Evolutionary conservation across 139 green algal genomes (phyloP).

Genomic region (Diplosphaera chodatii): DNA sequence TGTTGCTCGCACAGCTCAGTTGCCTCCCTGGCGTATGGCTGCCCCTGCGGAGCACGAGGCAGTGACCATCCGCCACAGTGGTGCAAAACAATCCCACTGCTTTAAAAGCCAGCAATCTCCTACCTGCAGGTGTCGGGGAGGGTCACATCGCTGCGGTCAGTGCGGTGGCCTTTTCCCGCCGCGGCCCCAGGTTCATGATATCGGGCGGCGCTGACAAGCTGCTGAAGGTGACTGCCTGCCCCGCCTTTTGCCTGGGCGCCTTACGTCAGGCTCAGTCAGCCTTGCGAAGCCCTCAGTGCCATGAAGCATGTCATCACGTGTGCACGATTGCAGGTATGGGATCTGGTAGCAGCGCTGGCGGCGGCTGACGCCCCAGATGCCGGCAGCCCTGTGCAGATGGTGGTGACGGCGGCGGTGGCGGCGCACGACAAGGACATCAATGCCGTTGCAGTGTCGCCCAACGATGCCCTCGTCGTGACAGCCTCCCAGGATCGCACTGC

Average conservation of each 20-base stretch:
- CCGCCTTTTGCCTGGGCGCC: no score
- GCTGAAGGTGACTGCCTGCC: conserved; percentile 60
- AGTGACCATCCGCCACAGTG: no score
- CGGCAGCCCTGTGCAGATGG: conserved; percentile 24
- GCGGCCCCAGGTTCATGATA: conserved; percentile 47
- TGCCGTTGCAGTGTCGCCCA: conserved; percentile 68
- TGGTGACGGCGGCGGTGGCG: conserved; percentile 60
- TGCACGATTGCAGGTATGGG: conserved; percentile 62
- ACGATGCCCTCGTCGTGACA: conserved; percentile 56
- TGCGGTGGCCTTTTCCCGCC: conserved; percentile 65
- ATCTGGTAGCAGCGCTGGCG: conserved; percentile 21
- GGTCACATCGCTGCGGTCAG: conserved; percentile 82
- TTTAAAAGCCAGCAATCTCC: no score
- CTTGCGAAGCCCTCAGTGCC: no score
- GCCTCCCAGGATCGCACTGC: conserved; percentile 79
- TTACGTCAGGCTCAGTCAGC: no score
- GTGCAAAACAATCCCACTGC: no score
- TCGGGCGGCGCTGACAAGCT: conserved; percentile 80
- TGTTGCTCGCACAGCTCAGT: no score
- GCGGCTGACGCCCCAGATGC: background rate
- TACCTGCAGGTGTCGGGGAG: conserved; percentile 30
- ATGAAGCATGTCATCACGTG: no score
- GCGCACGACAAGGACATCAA: conserved; percentile 99
- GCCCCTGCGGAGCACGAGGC: no score
- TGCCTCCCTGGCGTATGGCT: no score